phyloP scores from a whole-genome alignment of 768 basidiomycete genomes.

The Kwoniella botswanensis region DNA sequence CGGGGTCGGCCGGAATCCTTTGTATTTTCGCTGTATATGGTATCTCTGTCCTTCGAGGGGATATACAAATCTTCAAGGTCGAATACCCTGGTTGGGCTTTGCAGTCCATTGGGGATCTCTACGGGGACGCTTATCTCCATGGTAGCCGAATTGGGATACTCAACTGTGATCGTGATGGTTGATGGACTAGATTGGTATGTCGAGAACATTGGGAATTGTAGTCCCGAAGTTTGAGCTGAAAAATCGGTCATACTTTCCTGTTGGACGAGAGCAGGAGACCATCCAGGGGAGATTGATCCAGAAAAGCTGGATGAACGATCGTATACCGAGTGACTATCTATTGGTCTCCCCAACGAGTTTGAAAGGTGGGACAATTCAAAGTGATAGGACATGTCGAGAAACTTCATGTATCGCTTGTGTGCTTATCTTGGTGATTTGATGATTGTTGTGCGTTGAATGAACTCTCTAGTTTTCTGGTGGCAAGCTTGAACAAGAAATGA shows the following conservation, averaged over 20 bases:
- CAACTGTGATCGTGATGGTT: not conserved
- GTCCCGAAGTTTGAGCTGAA: not conserved
- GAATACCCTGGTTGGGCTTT: not conserved
- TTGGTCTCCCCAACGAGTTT: too few species aligned
- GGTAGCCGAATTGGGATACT: not conserved
- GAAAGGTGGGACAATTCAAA: too few species aligned
- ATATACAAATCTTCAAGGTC: not conserved
- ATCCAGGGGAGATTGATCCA: not conserved
- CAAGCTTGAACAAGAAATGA: too few species aligned
- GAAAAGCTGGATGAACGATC: not conserved
- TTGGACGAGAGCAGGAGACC: not conserved
- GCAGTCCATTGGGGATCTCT: not conserved
- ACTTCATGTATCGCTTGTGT: too few species aligned
- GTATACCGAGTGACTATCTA: not conserved
- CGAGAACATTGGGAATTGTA: not conserved
- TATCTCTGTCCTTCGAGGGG: too few species aligned
- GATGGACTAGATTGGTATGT: not conserved
- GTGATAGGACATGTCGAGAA: too few species aligned
- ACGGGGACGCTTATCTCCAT: not conserved
- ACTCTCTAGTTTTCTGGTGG: too few species aligned
- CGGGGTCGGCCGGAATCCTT: too few species aligned
- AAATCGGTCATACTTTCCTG: not conserved
- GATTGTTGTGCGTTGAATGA: too few species aligned
- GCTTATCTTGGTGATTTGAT: too few species aligned
- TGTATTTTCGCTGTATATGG: not conserved